Evolutionary conservation across 2,329 filamentous ascomycete species (phyloP).

Genomic region (Diaporthe aspalathi): DNA sequence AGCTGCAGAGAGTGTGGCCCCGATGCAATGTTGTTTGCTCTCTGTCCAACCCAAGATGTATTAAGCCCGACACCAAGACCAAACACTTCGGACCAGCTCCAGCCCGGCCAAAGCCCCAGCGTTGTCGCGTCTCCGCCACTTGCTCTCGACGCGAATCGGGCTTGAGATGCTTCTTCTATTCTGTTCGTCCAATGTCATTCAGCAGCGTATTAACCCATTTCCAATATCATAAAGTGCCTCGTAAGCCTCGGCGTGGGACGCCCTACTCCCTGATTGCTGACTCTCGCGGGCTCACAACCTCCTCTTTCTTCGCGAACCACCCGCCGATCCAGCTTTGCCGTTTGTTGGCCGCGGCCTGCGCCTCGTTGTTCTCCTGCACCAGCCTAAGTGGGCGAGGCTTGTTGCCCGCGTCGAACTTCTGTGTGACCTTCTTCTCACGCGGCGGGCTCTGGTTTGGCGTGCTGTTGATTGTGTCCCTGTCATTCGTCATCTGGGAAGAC

Average conservation of each 20-base stretch:
- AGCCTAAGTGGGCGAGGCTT: constrained; percentile 88
- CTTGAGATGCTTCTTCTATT: constrained; percentile 28
- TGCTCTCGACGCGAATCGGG: constrained; percentile 27
- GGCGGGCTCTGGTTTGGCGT: constrained; percentile 62
- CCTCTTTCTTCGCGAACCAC: constrained; percentile 39
- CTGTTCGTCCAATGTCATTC: constrained; percentile 35
- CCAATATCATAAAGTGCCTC: constrained; percentile 32
- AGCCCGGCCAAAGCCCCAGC: constrained; percentile 18
- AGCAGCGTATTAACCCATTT: constrained; percentile 37
- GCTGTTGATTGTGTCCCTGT: constrained; percentile 60
- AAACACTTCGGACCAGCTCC: constrained; percentile 26
- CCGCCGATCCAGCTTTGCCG: constrained; percentile 72
- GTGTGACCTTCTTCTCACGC: constrained; percentile 67
- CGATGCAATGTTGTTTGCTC: constrained; percentile 5
- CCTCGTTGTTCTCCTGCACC: constrained; percentile 79
- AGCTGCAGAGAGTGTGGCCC: not conserved
- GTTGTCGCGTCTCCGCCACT: constrained; percentile 17
- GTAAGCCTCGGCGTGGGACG: not conserved
- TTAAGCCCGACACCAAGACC: constrained; percentile 27
- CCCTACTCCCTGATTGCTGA: constrained; percentile 37
- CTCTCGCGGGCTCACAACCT: constrained; percentile 32
- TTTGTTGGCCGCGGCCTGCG: constrained; percentile 62
- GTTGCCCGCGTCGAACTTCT: constrained; percentile 67
- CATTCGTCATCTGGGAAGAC: constrained; percentile 55
- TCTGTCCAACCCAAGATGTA: constrained; percentile 22